Evolutionary conservation across 768 basidiomycete genomes (phyloP), one percentile per base, ranked within the genome.

Genomic region (Mycena capillaripes): DNA sequence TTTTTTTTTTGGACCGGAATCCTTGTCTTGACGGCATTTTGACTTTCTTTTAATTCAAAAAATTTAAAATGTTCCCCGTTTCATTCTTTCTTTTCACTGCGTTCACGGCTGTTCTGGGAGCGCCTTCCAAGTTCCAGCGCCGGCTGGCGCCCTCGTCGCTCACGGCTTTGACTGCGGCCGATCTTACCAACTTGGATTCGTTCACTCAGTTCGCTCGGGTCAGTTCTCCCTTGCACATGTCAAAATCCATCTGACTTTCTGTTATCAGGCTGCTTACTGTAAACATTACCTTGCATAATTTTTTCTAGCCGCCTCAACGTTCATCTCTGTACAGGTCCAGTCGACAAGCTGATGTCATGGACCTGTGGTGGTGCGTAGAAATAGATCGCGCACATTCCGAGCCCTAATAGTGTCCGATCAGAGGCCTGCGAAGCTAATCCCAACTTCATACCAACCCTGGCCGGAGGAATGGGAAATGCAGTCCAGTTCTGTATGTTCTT

Each of bases 171-270:
- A 57, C 42, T 27, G 6, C 36, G 21, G 27, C 29, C 23, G 60
- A 69, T 44, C 19, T 56, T 4, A 17, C 32, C 25, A 46, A 19
- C 4, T 40, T 67, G 29, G 52, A 60, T 32, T 62, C 80, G 9
- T 82, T 82, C 70, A 81, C 79, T 19, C 81, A 82, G 70, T 81
- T 82, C 66, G 78, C 82, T 58, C 78, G 81, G 36, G 66, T 73
- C 19, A 27, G 72, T 53, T 21, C 46, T 2, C 29, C 56, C 12
- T 19, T 23, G 12, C n/a, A 52, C n/a, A 30, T 56, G 11, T 32
- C 55, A 48, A n/a, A 59, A 58, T 55, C 34, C 23, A 34, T 32
- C 34, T 42, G 6, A 34, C 42, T 44, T 29, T 27, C 32, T 38
- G 16, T 48, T 17, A 12, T 21, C 11, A 72, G 53, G 80, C 82